Evolutionary conservation across 1,284 basidiomycete species (phyloP).

Genomic region (Rhodotorula sp.): DNA sequence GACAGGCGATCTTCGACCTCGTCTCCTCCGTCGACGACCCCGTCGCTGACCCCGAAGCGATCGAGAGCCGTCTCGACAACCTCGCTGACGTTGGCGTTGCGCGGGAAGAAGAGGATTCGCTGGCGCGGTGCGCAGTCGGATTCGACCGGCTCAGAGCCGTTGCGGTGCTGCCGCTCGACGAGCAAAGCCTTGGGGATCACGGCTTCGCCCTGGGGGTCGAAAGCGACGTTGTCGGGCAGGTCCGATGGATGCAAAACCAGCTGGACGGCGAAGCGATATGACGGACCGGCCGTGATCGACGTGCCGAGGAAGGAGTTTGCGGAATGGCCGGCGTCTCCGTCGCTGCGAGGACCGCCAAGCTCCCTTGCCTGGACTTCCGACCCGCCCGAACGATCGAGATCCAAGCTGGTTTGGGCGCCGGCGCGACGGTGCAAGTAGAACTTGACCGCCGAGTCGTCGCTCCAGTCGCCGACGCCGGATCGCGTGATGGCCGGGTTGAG

Average conservation of each 20-base stretch:
- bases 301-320: slow-evolving; percentile 4
- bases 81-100: slow-evolving; percentile 92
- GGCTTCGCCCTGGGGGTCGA: slow-evolving; percentile 85
- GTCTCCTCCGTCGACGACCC: slow-evolving; percentile 95
- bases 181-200: slow-evolving; percentile 67
- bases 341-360: too few relatives aligned
- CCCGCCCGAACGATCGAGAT: neutral
- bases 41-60: slow-evolving; percentile 87
- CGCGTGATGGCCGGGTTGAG: slow-evolving; percentile 91
- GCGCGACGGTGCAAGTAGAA: slow-evolving; percentile 74
- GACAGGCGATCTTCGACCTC: slow-evolving; percentile 88
- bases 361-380: neutral
- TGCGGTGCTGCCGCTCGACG: slow-evolving; percentile 37
- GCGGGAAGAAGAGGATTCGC: slow-evolving; percentile 81
- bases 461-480: slow-evolving; percentile 92
- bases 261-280: slow-evolving; percentile 78
- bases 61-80: slow-evolving; percentile 89
- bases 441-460: slow-evolving; percentile 93
- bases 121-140: slow-evolving; percentile 45
- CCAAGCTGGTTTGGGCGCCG: neutral
- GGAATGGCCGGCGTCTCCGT: neutral
- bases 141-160: slow-evolving; percentile 1
- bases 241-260: slow-evolving; percentile 82
- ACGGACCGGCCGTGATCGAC: slow-evolving; percentile 52
- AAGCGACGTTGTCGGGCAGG: slow-evolving; percentile 86